phyloP scores from a whole-genome alignment of 768 basidiomycete species.

The Botryobasidium botryosum region DNA sequence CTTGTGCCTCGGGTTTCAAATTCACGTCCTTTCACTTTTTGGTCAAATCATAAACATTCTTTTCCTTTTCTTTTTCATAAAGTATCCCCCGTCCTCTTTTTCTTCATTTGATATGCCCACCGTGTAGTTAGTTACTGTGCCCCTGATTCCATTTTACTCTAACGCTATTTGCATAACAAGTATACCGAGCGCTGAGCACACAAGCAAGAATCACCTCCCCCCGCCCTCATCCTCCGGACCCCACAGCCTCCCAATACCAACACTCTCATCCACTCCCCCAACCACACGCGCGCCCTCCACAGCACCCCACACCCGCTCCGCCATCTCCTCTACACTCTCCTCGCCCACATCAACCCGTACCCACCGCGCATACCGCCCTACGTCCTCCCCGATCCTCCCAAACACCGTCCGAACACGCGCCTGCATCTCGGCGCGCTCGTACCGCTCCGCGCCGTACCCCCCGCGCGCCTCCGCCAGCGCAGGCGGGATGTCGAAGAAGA shows the following conservation, averaged over 20 bases:
- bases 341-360: slow-evolving; percentile 18
- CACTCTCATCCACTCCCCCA: neutral
- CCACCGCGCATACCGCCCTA: slow-evolving; percentile 29
- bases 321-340: slow-evolving; percentile 26
- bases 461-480: slow-evolving; percentile 49
- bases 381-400: slow-evolving; percentile 36
- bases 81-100: too few species aligned
- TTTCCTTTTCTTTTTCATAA: too few species aligned
- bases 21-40: too few species aligned
- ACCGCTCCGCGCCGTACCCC: slow-evolving; percentile 75
- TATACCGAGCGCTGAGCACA: too few species aligned
- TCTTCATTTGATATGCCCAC: too few species aligned
- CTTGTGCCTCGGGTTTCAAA: too few species aligned
- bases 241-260: too few species aligned
- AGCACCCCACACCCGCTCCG: slow-evolving; percentile 28
- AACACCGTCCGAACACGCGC: slow-evolving; percentile 44
- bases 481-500: slow-evolving; percentile 74
- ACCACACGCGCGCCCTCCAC: neutral
- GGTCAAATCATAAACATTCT: too few species aligned
- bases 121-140: too few species aligned
- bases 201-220: too few species aligned
- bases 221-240: neutral
- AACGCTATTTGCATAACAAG: too few species aligned
- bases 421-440: slow-evolving; percentile 70
- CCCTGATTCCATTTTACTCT: too few species aligned